Percentiles rank a stretch among this genome's conserved stretches.
Conservation (phyloP, 306 rosid genomes). For the Arachis hypogaea region DNA sequence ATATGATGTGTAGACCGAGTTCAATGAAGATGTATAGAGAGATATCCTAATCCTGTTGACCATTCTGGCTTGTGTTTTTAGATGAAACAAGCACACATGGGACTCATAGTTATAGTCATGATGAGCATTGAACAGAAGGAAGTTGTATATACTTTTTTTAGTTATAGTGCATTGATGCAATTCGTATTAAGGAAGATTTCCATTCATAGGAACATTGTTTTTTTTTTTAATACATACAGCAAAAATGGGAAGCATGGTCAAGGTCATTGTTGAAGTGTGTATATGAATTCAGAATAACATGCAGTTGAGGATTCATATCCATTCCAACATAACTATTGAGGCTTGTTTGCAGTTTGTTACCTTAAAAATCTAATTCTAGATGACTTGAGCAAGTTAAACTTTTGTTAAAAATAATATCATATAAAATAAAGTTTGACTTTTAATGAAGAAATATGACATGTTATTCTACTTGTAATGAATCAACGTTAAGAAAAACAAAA, state of each 20-base stretch:
- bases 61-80: slow-evolving; percentile 57
- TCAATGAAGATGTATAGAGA: slow-evolving; percentile 38
- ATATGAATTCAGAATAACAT: background rate
- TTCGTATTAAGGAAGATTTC: background rate
- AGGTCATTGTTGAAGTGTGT: slow-evolving; percentile 2
- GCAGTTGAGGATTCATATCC: background rate
- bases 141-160: slow-evolving; percentile 40
- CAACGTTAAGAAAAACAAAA: too few relatives aligned
- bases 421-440: too few relatives aligned
- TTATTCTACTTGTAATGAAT: too few relatives aligned
- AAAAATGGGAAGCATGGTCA: background rate
- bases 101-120: background rate
- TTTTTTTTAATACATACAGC: background rate
- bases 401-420: too few relatives aligned
- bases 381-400: too few relatives aligned
- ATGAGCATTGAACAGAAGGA: slow-evolving; percentile 10
- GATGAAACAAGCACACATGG: slow-evolving; percentile 48
- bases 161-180: slow-evolving; percentile 27
- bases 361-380: too few relatives aligned
- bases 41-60: slow-evolving; percentile 12
- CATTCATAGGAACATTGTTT: slow-evolving; percentile 6
- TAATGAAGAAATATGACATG: too few relatives aligned
- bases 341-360: background rate
- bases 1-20: slow-evolving; percentile 58
- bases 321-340: background rate